Evolutionary conservation across 345 rosid genomes (phyloP).

Genomic region (Acer campestre): DNA sequence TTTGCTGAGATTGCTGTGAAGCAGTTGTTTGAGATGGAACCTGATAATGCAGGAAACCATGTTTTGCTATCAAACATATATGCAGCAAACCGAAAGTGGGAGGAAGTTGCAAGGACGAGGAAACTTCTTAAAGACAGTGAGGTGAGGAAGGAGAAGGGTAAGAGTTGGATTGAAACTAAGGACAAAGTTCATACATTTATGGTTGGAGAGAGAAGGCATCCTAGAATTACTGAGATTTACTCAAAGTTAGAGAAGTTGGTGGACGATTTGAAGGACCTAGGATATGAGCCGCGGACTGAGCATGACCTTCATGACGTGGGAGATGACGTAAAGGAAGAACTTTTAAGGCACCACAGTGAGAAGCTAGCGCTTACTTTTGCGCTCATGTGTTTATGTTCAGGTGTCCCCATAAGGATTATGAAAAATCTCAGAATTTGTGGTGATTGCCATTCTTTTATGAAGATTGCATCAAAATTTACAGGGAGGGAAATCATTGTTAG

Average conservation of each 20-base stretch:
- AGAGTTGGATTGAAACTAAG: constrained; percentile 81
- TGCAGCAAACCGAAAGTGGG: constrained; percentile 66
- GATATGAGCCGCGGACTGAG: constrained; percentile 51
- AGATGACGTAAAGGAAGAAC: constrained; percentile 53
- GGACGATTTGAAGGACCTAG: constrained; percentile 48
- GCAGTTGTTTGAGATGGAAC: constrained; percentile 66
- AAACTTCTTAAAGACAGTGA: constrained; percentile 55
- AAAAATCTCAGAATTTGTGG: constrained; percentile 77
- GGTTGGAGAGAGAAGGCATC: constrained; percentile 61
- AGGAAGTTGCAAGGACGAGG: constrained; percentile 58
- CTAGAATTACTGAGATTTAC: constrained; percentile 58
- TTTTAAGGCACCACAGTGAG: constrained; percentile 69
- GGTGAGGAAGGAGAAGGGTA: constrained; percentile 65
- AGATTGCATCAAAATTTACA: constrained; percentile 52
- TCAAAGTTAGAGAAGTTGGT: constrained; percentile 44
- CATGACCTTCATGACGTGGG: constrained; percentile 67
- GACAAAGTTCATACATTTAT: constrained; percentile 65
- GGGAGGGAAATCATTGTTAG: constrained; percentile 61
- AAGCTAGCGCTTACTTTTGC: constrained; percentile 68
- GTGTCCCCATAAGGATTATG: constrained; percentile 64
- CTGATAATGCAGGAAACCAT: constrained; percentile 80
- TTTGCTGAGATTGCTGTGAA: constrained; percentile 73
- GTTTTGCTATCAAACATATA: constrained; percentile 64
- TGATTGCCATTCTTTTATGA: constrained; percentile 83
- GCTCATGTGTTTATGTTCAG: constrained; percentile 46